These are phyloP conservation scores for Globisporangium okanoganense DNA, from an alignment of 352 stramenopile species.

Conservation along the genomic window DNA sequence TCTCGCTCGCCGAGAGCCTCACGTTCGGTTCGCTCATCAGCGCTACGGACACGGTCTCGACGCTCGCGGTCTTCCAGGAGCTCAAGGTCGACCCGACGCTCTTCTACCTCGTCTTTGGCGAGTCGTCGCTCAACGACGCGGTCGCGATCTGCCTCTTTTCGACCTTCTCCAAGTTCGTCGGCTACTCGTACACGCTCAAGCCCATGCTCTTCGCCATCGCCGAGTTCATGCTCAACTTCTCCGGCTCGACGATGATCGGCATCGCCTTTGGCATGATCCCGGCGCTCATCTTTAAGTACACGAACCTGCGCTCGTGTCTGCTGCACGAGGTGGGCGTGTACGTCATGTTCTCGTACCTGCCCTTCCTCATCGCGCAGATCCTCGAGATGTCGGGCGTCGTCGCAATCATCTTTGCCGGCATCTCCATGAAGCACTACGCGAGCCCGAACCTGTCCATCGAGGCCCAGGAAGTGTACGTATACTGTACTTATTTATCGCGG, in stretches of 20 bases:
- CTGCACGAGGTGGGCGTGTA: conserved; percentile 89
- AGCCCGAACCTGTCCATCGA: conserved; percentile 82
- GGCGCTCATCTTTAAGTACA: conserved; percentile 88
- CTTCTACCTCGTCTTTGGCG: conserved; percentile 95
- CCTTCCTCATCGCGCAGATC: conserved; percentile 70
- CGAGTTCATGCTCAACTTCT: conserved; percentile 89
- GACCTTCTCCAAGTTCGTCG: conserved; percentile 91
- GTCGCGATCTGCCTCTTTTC: conserved; percentile 93
- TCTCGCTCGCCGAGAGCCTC: conserved; percentile 87
- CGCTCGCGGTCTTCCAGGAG: conserved; percentile 90
- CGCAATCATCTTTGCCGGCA: conserved; percentile 91
- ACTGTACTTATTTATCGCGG: background rate
- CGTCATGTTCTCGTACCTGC: conserved; percentile 85
- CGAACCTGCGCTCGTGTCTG: conserved; percentile 83
- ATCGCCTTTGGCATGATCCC: conserved; percentile 78
- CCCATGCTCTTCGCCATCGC: conserved; percentile 78
- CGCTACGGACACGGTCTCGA: conserved; percentile 92
- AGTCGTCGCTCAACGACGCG: conserved; percentile 94
- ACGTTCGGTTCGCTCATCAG: conserved; percentile 92
- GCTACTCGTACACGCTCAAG: conserved; percentile 76
- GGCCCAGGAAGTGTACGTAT: conserved; percentile 75
- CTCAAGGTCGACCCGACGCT: conserved; percentile 88
- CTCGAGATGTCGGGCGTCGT: conserved; percentile 90
- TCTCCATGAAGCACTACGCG: conserved; percentile 90
- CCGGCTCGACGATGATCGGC: conserved; percentile 87